Percentiles rank a stretch among this genome's conserved stretches.
Conservation (phyloP, 345 rosid species). For the Eucalyptus fibrosa region DNA sequence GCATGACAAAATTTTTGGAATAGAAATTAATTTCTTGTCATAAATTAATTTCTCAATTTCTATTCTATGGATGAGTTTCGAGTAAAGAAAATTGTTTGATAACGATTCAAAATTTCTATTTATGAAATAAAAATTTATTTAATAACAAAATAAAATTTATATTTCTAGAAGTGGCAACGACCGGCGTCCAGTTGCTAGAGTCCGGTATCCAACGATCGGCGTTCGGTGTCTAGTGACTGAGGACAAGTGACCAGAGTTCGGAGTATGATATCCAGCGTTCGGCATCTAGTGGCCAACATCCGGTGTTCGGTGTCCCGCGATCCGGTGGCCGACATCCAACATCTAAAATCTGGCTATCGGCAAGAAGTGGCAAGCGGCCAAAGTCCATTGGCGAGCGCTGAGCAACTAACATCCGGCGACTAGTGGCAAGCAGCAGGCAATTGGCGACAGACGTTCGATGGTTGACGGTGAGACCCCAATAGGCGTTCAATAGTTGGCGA, state of each 20-base stretch:
- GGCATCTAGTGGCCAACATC: fast-evolving
- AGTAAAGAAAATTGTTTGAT: too few relatives aligned
- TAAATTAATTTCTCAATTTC: too few relatives aligned
- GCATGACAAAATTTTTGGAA: too few relatives aligned
- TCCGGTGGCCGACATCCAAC: fast-evolving
- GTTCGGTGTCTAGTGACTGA: fast-evolving
- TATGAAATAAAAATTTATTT: too few relatives aligned
- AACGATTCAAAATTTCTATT: too few relatives aligned
- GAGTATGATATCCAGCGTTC: fast-evolving
- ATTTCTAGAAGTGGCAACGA: fast-evolving
- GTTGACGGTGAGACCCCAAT: fast-evolving
- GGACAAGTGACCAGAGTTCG: fast-evolving
- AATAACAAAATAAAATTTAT: too few relatives aligned
- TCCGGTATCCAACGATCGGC: fast-evolving
- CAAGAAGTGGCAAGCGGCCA: fast-evolving
- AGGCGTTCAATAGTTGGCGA: fast-evolving
- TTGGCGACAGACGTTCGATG: fast-evolving
- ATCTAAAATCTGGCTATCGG: fast-evolving
- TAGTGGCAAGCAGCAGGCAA: fast-evolving
- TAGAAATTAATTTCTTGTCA: too few relatives aligned
- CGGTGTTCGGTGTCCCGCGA: fast-evolving
- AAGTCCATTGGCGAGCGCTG: fast-evolving
- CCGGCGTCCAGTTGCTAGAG: fast-evolving
- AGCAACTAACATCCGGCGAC: fast-evolving
- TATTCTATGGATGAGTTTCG: fast-evolving